Evolutionary conservation across 805 yeast species (phyloP).

Genomic region (Helenozyma rhizophorensis): DNA sequence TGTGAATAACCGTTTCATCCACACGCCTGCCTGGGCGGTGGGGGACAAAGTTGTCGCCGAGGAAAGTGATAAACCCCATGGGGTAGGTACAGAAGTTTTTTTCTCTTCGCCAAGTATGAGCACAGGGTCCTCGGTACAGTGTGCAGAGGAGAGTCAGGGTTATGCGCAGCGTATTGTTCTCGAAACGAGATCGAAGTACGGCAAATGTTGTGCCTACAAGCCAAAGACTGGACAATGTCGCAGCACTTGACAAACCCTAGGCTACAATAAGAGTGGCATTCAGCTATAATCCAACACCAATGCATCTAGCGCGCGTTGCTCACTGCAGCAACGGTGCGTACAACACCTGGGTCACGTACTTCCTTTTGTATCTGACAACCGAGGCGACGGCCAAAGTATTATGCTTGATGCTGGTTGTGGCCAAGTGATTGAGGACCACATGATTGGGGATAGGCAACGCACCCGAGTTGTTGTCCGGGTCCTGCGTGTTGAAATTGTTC

Average conservation of each 20-base stretch:
- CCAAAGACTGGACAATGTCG: not conserved
- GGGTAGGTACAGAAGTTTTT: no score
- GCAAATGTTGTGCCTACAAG: no score
- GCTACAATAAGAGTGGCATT: no score
- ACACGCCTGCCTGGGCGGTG: constrained; percentile 6
- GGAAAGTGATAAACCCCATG: constrained; percentile 5
- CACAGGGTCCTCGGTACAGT: no score
- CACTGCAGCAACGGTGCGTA: constrained; percentile 62
- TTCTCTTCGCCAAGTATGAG: no score
- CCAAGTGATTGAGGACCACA: constrained; percentile 88
- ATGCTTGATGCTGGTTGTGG: constrained; percentile 93
- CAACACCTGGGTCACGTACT: constrained; percentile 85
- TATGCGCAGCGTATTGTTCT: no score
- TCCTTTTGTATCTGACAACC: constrained; percentile 81
- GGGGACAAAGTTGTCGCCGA: constrained; percentile 15
- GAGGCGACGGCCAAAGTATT: constrained; percentile 92
- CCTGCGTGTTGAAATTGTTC: constrained; percentile 58
- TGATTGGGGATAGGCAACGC: constrained; percentile 93
- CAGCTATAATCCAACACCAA: not conserved
- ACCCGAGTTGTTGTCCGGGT: constrained; percentile 77
- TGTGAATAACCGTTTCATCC: not conserved
- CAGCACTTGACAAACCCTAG: no score
- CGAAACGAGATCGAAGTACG: no score
- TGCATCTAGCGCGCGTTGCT: not conserved
- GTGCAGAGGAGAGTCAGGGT: no score